Percentiles rank a stretch among this genome's conserved stretches.
Evolutionary conservation across 1,139 yeast genomes (phyloP).

Genomic region (Arxiozyma heterogenica): DNA sequence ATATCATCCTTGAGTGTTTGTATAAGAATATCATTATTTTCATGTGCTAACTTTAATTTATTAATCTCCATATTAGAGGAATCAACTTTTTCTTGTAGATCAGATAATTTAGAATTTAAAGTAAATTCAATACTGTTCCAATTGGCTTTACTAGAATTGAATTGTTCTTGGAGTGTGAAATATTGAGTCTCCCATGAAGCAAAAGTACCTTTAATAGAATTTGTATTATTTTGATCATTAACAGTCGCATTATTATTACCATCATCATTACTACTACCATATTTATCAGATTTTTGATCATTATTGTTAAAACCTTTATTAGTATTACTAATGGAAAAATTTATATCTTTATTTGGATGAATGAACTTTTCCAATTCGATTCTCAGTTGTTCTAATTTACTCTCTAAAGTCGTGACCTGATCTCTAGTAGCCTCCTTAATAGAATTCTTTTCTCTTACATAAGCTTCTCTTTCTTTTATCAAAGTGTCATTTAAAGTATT

Average conservation of each 20-base stretch:
- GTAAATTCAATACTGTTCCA: slow-evolving; percentile 58
- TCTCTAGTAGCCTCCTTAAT: slow-evolving; percentile 21
- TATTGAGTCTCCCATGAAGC: slow-evolving; percentile 38
- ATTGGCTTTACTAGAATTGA: slow-evolving; percentile 47
- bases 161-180: slow-evolving; percentile 28
- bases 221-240: too few species aligned
- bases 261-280: slow-evolving; percentile 8
- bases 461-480: slow-evolving; percentile 12
- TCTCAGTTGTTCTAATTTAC: slow-evolving; percentile 36
- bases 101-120: slow-evolving; percentile 40
- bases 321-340: neutral
- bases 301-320: neutral
- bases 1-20: slow-evolving; percentile 10
- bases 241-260: neutral
- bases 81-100: slow-evolving; percentile 31
- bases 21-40: neutral
- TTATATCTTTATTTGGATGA: neutral
- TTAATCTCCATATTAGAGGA: slow-evolving; percentile 5
- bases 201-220: neutral
- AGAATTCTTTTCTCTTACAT: slow-evolving; percentile 17
- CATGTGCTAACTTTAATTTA: slow-evolving; percentile 5
- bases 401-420: slow-evolving; percentile 32
- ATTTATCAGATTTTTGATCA: neutral
- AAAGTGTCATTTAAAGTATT: slow-evolving; percentile 21
- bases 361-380: slow-evolving; percentile 32